Base-by-base conservation (phyloP, 1,139 yeast species). In the Scheffersomyces lignicola region DNA sequence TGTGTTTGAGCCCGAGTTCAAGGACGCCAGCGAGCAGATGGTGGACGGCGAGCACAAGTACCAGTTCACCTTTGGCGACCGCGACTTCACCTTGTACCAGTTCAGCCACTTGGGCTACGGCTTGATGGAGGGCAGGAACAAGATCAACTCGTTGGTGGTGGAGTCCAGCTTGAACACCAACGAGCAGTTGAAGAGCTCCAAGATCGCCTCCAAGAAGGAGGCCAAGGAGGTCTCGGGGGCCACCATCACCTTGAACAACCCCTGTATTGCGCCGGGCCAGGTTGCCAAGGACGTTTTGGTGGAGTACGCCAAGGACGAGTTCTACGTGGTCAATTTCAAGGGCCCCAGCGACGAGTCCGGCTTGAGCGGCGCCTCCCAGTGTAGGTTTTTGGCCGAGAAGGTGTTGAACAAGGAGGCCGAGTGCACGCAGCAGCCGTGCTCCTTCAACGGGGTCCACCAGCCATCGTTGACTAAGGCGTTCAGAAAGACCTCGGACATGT, bases 21-120 rank as follows among this genome's bases (percentile, higher is more conserved):
- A 63, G 16, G 62, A 68, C 33, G 75, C 78, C 42, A 80, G 77
- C 47, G 58, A 67, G 45, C 31, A 33, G 7, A 77, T 89, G 84
- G 65, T 75, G 31, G 90, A 83, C 15, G 97, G 96, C 39, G 97
- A 90, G 54, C 96, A 88, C 64, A 85, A 86, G 59, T 89, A 83
- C 58, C 76, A 77, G 43, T 74, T 90, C 47, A 62, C 73, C 13
- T 92, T 90, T 59, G 97, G 96, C 39, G 83, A 83, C 37, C 74
- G 87, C 44, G 76, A 82, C 30, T 92, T 86, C 58, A 69, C 75
- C n/a, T 76, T 92, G 44, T 92, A 94, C 65, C 98, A 92, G 65
- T 89, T 81, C 61, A 88, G 97, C 27, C 98, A 92, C 61, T 73
- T 92, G 49, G 97, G 97, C 24, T 92, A 84, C 58, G 99, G 99